These are phyloP conservation scores for Pichia sp. DNA, from an alignment of 1,139 yeast species.

Conservation along the genomic window DNA sequence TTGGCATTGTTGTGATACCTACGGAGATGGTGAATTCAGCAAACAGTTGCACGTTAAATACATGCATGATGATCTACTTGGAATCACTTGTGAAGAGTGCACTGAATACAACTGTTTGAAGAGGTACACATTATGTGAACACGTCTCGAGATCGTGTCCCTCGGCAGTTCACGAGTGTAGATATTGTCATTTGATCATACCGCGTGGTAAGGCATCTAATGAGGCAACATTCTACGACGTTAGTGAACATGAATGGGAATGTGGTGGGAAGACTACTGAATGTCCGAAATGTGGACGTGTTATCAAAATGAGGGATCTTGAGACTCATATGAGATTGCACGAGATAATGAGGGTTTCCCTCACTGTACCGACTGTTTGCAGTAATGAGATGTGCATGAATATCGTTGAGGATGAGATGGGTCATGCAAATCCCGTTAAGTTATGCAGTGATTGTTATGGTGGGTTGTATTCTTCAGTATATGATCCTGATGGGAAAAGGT, in stretches of 20 bases:
- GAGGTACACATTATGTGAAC: conserved; percentile 36
- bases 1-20: conserved; percentile 56
- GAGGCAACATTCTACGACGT: conserved; percentile 33
- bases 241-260: conserved; percentile 55
- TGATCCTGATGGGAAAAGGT: conserved; percentile 49
- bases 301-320: conserved; percentile 47
- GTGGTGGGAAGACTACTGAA: conserved; percentile 65
- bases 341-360: conserved; percentile 37
- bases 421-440: conserved; percentile 29
- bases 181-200: conserved; percentile 59
- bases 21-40: conserved; percentile 27
- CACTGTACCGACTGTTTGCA: conserved; percentile 39
- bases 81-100: conserved; percentile 25
- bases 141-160: conserved; percentile 48
- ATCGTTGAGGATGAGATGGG: neutral
- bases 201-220: conserved; percentile 47
- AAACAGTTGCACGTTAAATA: conserved; percentile 36
- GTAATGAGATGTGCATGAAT: conserved; percentile 48
- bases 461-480: conserved; percentile 50
- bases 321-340: conserved; percentile 50
- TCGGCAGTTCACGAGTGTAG: conserved; percentile 49
- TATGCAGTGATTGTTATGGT: conserved; percentile 62
- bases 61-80: conserved; percentile 31
- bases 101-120: conserved; percentile 15
- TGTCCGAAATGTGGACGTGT: conserved; percentile 51